Evolutionary conservation across 1,139 yeast species (phyloP).

Genomic region (Blastobotrys capitulatus): DNA sequence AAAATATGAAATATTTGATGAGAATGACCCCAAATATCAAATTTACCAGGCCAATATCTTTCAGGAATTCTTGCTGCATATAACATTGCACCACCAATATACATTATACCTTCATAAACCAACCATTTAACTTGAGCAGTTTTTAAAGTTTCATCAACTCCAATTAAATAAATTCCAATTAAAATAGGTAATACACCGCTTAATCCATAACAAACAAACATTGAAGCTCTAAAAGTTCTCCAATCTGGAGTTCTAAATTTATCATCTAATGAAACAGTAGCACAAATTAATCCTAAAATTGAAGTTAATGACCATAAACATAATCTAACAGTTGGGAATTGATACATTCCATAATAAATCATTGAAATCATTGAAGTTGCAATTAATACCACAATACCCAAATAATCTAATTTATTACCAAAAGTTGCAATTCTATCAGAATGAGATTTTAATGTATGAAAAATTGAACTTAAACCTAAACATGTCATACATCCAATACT

Average conservation of each 20-base stretch:
- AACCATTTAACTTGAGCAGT: constrained; percentile 60
- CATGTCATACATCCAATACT: constrained; percentile 53
- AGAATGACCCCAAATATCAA: constrained; percentile 74
- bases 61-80: constrained; percentile 83
- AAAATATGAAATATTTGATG: constrained; percentile 83
- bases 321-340: constrained; percentile 35
- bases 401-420: constrained; percentile 80
- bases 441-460: constrained; percentile 75
- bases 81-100: constrained; percentile 71
- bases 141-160: constrained; percentile 43
- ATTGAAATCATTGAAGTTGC: constrained; percentile 71
- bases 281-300: constrained; percentile 55
- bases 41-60: constrained; percentile 55
- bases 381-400: constrained; percentile 77
- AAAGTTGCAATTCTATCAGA: constrained; percentile 53
- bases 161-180: constrained; percentile 43
- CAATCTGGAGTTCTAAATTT: constrained; percentile 63
- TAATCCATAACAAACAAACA: constrained; percentile 78
- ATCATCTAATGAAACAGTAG: constrained; percentile 57
- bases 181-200: constrained; percentile 70
- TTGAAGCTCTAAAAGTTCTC: constrained; percentile 69
- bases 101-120: constrained; percentile 61
- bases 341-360: constrained; percentile 49
- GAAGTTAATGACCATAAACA: constrained; percentile 47
- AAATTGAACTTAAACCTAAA: constrained; percentile 65